A percentile compares a stretch with the other conserved stretches of the same genome.
Conservation (phyloP, 106 monocot species). For the Triglochin maritima region DNA sequence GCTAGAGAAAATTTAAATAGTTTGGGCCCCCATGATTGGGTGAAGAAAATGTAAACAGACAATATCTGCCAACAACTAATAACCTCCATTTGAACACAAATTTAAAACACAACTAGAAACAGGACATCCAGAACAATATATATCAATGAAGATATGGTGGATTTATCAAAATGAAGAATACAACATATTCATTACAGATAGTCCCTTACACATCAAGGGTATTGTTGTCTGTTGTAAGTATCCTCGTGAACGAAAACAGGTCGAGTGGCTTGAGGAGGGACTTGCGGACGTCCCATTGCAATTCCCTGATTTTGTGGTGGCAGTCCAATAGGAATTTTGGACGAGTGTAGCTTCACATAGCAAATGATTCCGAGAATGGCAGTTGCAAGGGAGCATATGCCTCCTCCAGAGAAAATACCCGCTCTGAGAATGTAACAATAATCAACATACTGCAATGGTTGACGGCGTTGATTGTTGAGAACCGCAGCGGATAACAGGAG, state of each 20-base stretch:
- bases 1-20: no score
- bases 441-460: constrained; percentile 40
- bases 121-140: no score
- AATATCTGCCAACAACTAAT: no score
- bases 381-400: constrained; percentile 45
- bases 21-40: no score
- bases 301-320: constrained; percentile 45
- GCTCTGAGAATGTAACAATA: constrained; percentile 80
- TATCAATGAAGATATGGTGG: no score
- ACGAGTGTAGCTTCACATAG: constrained; percentile 27
- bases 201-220: constrained; percentile 11
- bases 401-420: constrained; percentile 61
- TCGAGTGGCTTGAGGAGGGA: constrained; percentile 50
- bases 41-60: no score
- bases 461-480: constrained; percentile 46
- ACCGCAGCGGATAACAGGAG: constrained; percentile 58
- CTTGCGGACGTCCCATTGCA: constrained; percentile 50
- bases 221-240: constrained; percentile 41
- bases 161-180: no score
- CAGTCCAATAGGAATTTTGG: constrained; percentile 15
- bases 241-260: constrained; percentile 60
- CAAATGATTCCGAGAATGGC: constrained; percentile 38
- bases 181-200: no score
- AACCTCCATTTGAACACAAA: no score
- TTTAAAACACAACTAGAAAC: no score